A percentile compares a stretch with the other conserved stretches of the same genome.
Evolutionary conservation across 2,329 filamentous ascomycete species (phyloP).

Genomic region (Monilinia laxa): DNA sequence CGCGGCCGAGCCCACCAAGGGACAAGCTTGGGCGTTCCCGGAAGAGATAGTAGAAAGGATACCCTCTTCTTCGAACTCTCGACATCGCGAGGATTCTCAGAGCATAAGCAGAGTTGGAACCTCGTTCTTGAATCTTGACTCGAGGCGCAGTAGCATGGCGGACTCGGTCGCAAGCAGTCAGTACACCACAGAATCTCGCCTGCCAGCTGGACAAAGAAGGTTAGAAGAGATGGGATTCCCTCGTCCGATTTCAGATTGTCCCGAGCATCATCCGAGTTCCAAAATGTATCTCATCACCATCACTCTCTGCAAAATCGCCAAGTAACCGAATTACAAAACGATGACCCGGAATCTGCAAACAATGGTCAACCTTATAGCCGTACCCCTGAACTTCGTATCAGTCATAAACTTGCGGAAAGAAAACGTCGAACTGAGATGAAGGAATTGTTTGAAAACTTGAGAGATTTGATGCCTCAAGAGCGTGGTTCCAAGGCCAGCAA

Average conservation of each 20-base stretch:
- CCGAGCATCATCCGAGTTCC: conserved; percentile 54
- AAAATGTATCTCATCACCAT: conserved; percentile 54
- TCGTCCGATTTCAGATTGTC: conserved; percentile 47
- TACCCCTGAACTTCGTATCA: conserved; percentile 77
- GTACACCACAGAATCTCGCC: conserved; percentile 69
- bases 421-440: conserved; percentile 89
- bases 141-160: conserved; percentile 72
- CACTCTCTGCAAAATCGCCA: conserved; percentile 75
- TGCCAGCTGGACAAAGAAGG: conserved; percentile 70
- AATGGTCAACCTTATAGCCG: conserved; percentile 75
- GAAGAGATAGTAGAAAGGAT: conserved; percentile 63
- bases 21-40: conserved; percentile 81
- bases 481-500: conserved; percentile 83
- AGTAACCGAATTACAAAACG: conserved; percentile 63
- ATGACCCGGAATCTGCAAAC: conserved; percentile 53
- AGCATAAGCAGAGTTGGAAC: conserved; percentile 32
- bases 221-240: conserved; percentile 62
- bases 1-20: conserved; percentile 77
- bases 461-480: conserved; percentile 76
- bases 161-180: conserved; percentile 79
- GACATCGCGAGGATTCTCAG: conserved; percentile 47
- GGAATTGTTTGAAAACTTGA: conserved; percentile 76
- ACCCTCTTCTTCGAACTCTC: conserved; percentile 48
- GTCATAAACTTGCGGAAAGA: conserved; percentile 80
- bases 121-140: conserved; percentile 49